A percentile compares a stretch with the other conserved stretches of the same genome.
phyloP scores from a whole-genome alignment of 2,329 filamentous ascomycete genomes.

The Drechslerella dactyloides region DNA sequence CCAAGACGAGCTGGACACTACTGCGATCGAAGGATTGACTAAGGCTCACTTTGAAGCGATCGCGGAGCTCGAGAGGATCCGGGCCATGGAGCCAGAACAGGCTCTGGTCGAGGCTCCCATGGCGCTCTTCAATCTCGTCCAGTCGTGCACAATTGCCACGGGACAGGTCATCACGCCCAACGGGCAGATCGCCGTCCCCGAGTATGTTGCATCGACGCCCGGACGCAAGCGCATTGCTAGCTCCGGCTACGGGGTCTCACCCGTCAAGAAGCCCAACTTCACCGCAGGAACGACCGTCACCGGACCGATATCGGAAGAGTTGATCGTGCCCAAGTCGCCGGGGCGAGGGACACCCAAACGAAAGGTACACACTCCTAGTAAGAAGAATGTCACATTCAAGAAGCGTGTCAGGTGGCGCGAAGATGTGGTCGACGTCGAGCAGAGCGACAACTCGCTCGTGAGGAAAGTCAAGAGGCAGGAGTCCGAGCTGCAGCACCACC shows the following conservation, averaged over 20 bases:
- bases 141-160: constrained; percentile 74
- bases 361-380: constrained; percentile 57
- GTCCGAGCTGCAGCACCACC: constrained; percentile 66
- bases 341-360: constrained; percentile 53
- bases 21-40: constrained; percentile 79
- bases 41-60: constrained; percentile 92
- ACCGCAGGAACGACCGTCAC: constrained; percentile 18
- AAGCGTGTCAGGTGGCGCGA: constrained; percentile 90
- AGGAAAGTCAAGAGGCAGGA: constrained; percentile 79
- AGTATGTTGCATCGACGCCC: constrained; percentile 53
- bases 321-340: constrained; percentile 60
- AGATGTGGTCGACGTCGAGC: constrained; percentile 77
- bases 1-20: constrained; percentile 79
- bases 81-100: constrained; percentile 80
- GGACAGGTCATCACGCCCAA: constrained; percentile 91
- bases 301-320: constrained; percentile 45
- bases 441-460: constrained; percentile 71
- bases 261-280: constrained; percentile 40
- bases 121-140: constrained; percentile 77
- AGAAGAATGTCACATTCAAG: constrained; percentile 65
- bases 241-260: constrained; percentile 53
- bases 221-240: constrained; percentile 45
- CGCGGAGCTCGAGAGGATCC: constrained; percentile 78
- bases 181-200: constrained; percentile 64
- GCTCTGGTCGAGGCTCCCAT: constrained; percentile 79